These are phyloP conservation scores for Cyberlindnera amylophila DNA, from an alignment of 805 yeast species.

Conservation along the genomic window DNA sequence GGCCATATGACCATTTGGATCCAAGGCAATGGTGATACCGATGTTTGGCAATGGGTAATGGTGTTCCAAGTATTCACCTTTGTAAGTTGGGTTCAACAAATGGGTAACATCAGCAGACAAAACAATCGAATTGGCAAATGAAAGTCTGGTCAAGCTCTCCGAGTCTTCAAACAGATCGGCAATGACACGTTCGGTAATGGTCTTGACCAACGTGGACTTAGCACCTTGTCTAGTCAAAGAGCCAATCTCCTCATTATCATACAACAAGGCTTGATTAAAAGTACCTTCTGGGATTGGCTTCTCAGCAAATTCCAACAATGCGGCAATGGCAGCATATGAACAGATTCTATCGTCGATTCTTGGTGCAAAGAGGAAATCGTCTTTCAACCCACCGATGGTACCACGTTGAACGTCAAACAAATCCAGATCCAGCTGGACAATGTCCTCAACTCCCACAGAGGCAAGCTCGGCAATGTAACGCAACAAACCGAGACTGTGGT, in stretches of 20 bases:
- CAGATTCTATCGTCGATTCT: constrained; percentile 84
- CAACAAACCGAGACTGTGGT: constrained; percentile 63
- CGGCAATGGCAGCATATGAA: constrained; percentile 65
- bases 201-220: constrained; percentile 68
- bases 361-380: constrained; percentile 77
- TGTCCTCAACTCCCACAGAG: constrained; percentile 53
- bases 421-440: constrained; percentile 71
- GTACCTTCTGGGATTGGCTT: constrained; percentile 33
- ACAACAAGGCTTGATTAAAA: constrained; percentile 60
- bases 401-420: constrained; percentile 81
- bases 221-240: constrained; percentile 80
- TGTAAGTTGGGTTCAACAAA: constrained; percentile 75
- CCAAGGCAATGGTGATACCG: constrained; percentile 68
- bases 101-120: constrained; percentile 85
- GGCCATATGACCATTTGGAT: constrained; percentile 80
- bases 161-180: constrained; percentile 19
- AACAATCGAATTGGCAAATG: constrained; percentile 73
- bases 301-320: constrained; percentile 47
- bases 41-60: constrained; percentile 79
- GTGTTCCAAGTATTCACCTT: constrained; percentile 63
- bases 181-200: constrained; percentile 55
- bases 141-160: constrained; percentile 31
- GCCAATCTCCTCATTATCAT: constrained; percentile 83
- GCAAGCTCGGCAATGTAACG: constrained; percentile 66
- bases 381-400: constrained; percentile 67